A percentile compares a stretch with the other conserved stretches of the same genome.
Conservation (phyloP, 306 rosid genomes). For the Gastrolobium bilobum region DNA sequence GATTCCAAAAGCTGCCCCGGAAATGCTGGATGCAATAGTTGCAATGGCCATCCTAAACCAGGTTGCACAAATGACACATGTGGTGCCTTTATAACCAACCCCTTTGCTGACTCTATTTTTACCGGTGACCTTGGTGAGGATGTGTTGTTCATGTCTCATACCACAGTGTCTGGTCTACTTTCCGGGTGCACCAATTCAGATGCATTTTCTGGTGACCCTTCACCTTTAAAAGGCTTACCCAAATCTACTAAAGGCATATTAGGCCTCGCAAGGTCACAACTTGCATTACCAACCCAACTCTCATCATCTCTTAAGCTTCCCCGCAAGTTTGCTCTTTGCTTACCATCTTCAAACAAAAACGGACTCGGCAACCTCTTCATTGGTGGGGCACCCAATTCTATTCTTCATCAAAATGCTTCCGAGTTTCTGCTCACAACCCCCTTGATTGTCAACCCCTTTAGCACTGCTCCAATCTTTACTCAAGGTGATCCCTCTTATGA, state of each 20-base stretch:
- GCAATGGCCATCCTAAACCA: constrained; percentile 30
- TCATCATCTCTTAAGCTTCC: not conserved
- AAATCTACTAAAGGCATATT: not conserved
- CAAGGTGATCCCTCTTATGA: constrained; percentile 19
- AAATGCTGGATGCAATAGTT: not conserved
- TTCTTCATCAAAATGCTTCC: not conserved
- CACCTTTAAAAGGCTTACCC: not conserved
- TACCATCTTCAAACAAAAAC: not conserved
- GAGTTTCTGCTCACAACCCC: not conserved
- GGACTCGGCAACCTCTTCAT: constrained; percentile 29
- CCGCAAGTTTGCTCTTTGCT: constrained; percentile 42
- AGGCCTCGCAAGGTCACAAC: constrained; percentile 31
- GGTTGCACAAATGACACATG: constrained; percentile 50
- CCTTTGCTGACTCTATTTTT: not conserved
- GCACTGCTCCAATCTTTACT: constrained; percentile 16
- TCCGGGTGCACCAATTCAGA: not conserved
- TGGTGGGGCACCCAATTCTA: not conserved
- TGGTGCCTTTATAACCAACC: constrained; percentile 10
- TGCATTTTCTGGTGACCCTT: not conserved
- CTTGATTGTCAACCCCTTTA: not conserved
- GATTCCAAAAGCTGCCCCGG: constrained; percentile 27
- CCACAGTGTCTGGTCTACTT: not conserved
- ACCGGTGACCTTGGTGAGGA: constrained; percentile 36
- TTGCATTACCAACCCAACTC: constrained; percentile 11
- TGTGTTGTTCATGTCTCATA: not conserved